Base-by-base conservation (phyloP, 176 grass and related monocot species). In the Triticum monococcum region DNA sequence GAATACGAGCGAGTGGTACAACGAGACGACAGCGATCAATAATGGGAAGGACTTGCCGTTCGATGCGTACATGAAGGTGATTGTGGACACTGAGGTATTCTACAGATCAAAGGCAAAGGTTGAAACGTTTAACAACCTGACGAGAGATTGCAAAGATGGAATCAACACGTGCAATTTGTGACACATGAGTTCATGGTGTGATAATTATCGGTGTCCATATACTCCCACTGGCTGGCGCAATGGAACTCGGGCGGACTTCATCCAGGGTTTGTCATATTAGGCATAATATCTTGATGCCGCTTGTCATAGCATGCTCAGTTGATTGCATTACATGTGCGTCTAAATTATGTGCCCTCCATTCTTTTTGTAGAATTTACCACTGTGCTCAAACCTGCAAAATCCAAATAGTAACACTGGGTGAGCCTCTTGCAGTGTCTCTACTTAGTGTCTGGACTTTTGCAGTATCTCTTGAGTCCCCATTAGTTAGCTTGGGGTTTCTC, bases 81-180 rank as follows among this genome's bases (percentile, higher is more conserved):
- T 89, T 22, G 90, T 99, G 68, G 94, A 96, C 71, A 99, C 92
- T 1, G 97, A 99, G 77, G 97, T 99, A 48, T 90, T 99, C 43
- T 96, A 83, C 67, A 87, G 97, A 84, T 86, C 90, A 59, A 99
- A 94, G 83, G 85, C 90, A 24, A 83, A 77, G 66, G 79, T 99
- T 24, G 94, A 96, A 67, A 96, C 97, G 10, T 99, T 99, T 80
- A 94, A 94, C 84, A 96, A 99, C 86, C 89, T 99, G 85, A 99
- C 97, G 0, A 94, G 84, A 68, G 97, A 99, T 87, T 99, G 97
- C 81, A 96, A 96, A 87, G 97, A 99, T 91, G 97, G 97, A n/a
- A 76, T 91, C 79, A 99, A 99, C 64, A 93, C 92, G 2, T 99
- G 97, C 83, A 88, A 85, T 64, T 91, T 91, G 81, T 91, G 89